Evolutionary conservation across 2,329 filamentous ascomycete species (phyloP).

Genomic region (Lojkania enalia): DNA sequence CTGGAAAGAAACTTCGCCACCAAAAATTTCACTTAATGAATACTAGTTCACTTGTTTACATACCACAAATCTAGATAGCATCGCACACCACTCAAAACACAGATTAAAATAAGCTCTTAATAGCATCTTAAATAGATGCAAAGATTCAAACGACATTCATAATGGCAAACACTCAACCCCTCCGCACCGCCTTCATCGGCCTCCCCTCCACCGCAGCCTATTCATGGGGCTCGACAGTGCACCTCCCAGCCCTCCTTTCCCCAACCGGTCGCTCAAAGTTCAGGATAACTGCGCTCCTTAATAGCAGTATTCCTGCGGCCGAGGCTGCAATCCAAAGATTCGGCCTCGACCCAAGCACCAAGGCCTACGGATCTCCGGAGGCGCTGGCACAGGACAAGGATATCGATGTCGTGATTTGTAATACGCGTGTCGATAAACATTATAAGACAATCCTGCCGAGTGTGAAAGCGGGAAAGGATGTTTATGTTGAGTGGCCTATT

Average conservation of each 20-base stretch:
- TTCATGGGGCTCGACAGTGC: slow-evolving; percentile 40
- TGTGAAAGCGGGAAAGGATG: slow-evolving; percentile 50
- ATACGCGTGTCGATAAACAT: slow-evolving; percentile 46
- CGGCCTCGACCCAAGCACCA: slow-evolving; percentile 42
- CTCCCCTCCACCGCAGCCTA: slow-evolving; percentile 23
- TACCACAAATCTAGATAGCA: too few relatives aligned
- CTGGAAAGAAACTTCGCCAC: too few relatives aligned
- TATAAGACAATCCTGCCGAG: slow-evolving; percentile 44
- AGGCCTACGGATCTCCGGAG: slow-evolving; percentile 49
- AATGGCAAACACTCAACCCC: slow-evolving; percentile 10
- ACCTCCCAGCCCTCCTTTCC: slow-evolving; percentile 41
- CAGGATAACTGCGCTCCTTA: slow-evolving; percentile 52
- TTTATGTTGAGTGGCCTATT: slow-evolving; percentile 55
- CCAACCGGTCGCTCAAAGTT: slow-evolving; percentile 38
- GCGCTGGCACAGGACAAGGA: slow-evolving; percentile 48
- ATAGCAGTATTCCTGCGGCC: slow-evolving; percentile 49
- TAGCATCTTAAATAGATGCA: too few relatives aligned
- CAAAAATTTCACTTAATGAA: too few relatives aligned
- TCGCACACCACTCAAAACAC: too few relatives aligned
- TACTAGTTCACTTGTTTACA: too few relatives aligned
- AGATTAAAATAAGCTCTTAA: too few relatives aligned
- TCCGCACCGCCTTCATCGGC: slow-evolving; percentile 31
- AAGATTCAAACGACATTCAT: too few relatives aligned
- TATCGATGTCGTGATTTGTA: slow-evolving; percentile 50
- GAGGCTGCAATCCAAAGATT: slow-evolving; percentile 46